Evolutionary conservation across 805 yeast species (phyloP), one percentile per base, ranked within the genome.

Genomic region (Maudiozyma pseudohumilis): DNA sequence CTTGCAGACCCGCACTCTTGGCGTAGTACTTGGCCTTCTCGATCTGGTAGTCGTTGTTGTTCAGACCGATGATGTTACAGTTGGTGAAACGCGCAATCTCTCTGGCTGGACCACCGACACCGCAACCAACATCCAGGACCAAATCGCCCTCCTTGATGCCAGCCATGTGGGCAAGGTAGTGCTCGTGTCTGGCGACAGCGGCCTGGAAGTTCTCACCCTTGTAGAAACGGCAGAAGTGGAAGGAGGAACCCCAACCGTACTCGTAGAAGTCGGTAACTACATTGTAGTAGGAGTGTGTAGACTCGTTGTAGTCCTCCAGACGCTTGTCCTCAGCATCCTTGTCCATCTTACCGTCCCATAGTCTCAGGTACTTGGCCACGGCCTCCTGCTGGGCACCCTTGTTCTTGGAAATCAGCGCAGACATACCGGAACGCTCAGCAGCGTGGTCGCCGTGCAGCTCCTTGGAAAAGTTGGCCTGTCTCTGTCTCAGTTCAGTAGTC

Each of bases 41-140:
- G 53, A 89, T 81, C 71, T 92, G 94, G 69, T 92, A 92, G 65
- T 92, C 98, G 61, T 92, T 92, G 72, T 92, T 89, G 70, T 89
- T 89, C 53, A 89, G 72, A 36, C 98, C 98, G 45, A 83, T 83
- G 59, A 89, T 71, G 52, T 75, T 67, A 66, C 87, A 80, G 53
- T 80, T 86, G 36, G 97, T 81, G 70, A 89, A 89, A 59, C 95
- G 77, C 43, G 81, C 72, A 55, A 89, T 89, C 68, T 92, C 96
- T 64, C 96, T 81, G 17, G 95, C 96, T 54, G 98, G 98, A 30
- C 98, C 98, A 59, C 98, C 98, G 53, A 89, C 95, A 72, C 98
- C 98, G 69, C 98, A 92, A 34, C 98, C 98, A 40, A 89, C 98
- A 60, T 89, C 98, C 50, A 89, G 72, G 13, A 89, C 98, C 56